Evolutionary conservation across 805 yeast species (phyloP).

Genomic region (Ogataea siamensis): DNA sequence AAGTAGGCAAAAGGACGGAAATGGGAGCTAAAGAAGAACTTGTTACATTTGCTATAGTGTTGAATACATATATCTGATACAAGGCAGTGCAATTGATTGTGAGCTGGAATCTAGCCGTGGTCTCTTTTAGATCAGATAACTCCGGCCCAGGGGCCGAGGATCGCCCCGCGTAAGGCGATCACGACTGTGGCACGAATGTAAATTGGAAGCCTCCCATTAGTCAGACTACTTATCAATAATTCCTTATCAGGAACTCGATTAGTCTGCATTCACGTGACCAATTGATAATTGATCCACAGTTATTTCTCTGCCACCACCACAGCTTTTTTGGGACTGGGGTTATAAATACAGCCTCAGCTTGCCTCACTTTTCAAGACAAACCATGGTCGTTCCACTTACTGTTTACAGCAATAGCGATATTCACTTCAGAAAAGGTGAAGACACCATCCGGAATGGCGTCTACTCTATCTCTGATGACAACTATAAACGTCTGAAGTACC

Average conservation of each 20-base stretch:
- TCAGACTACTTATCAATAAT: slow-evolving; percentile 1
- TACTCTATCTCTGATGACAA: slow-evolving; percentile 43
- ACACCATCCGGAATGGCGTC: slow-evolving; percentile 50
- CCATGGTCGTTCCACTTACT: slow-evolving; percentile 11
- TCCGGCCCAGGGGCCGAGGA: not conserved
- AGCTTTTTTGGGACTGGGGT: not conserved
- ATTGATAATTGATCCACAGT: slow-evolving; percentile 3
- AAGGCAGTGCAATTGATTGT: slow-evolving; percentile 3
- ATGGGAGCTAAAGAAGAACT: not conserved
- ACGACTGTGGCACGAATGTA: not conserved
- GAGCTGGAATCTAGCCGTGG: too few species aligned
- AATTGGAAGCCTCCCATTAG: too few species aligned
- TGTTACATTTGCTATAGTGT: not conserved
- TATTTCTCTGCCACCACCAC: slow-evolving; percentile 11
- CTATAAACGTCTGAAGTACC: slow-evolving; percentile 38
- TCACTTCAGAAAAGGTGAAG: slow-evolving; percentile 52
- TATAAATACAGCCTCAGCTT: not conserved
- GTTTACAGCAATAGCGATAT: slow-evolving; percentile 30
- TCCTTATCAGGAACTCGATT: not conserved
- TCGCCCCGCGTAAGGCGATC: not conserved
- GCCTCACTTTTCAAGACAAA: not conserved
- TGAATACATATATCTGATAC: slow-evolving; percentile 3
- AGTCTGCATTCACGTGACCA: slow-evolving; percentile 3
- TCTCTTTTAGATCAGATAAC: not conserved
- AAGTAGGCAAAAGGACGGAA: not conserved